Evolutionary conservation across 2,329 filamentous ascomycete genomes (phyloP).

Genomic region (Geoglossum cookeanum): DNA sequence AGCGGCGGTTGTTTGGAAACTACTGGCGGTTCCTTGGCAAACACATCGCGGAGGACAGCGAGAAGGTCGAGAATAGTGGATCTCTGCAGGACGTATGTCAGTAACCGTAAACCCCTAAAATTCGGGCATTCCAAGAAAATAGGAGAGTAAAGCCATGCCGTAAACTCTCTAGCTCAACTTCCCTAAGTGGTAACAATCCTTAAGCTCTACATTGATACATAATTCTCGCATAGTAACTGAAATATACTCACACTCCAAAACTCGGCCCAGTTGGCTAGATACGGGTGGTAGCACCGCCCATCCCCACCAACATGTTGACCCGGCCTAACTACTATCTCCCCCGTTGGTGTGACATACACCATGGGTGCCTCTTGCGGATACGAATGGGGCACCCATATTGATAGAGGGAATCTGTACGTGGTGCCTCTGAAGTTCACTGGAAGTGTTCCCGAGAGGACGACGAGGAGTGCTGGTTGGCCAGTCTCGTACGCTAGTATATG

Average conservation of each 20-base stretch:
- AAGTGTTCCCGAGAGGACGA: constrained; percentile 72
- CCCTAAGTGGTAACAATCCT: background rate
- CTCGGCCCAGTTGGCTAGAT: constrained; percentile 72
- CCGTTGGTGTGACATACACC: constrained; percentile 72
- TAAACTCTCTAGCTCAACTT: background rate
- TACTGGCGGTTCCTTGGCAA: constrained; percentile 87
- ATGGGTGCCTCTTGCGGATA: constrained; percentile 78
- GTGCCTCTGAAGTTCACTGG: constrained; percentile 82
- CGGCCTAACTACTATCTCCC: constrained; percentile 73
- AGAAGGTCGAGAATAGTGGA: constrained; percentile 71
- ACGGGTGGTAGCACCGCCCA: constrained; percentile 87
- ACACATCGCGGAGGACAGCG: constrained; percentile 64
- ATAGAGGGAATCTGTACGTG: constrained; percentile 78
- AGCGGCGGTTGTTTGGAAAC: constrained; percentile 47
- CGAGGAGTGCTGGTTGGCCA: constrained; percentile 66
- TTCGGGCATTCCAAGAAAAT: background rate
- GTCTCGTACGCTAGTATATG: constrained; percentile 58
- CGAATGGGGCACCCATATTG: constrained; percentile 79
- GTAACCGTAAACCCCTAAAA: background rate
- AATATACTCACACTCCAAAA: constrained; percentile 64
- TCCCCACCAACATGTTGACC: constrained; percentile 92
- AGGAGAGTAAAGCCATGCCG: background rate
- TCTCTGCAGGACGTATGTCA: constrained; percentile 32
- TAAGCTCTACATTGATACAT: background rate
- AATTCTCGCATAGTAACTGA: background rate